Base-by-base conservation (phyloP, 768 basidiomycete genomes). In the Tulasnella sp. region DNA sequence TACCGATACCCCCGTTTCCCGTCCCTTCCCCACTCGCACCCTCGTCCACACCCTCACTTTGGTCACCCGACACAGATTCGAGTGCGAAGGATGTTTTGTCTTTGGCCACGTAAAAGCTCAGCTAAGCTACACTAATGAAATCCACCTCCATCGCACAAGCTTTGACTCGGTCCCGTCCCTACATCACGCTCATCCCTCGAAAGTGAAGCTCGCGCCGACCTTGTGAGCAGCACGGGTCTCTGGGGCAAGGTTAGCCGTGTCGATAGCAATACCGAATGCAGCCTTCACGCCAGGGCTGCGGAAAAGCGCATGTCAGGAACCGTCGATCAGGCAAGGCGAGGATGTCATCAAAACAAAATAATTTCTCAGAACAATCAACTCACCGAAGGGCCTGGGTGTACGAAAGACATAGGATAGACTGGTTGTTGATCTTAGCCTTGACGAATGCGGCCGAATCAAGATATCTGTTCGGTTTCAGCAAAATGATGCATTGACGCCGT, bases 381-480 rank as follows among this genome's bases (percentile, higher is more conserved):
- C 63, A 70, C 59, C 70, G 86, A 67, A 99, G 86, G 36, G 80
- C 74, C 74, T 99, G 94, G 50, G 91, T 94, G 75, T 91, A 92
- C 43, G 50, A 46, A 42, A 3, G 50, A 32, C 6, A 15, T 21
- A 96, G 78, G 67, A 93, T 78, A 77, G 93, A 93, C 58, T 81
- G 69, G 74, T 93, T 94, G 82, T 97, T 97, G 76, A 98, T 93
- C 79, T 97, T 97, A 64, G 92, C 88, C 79, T 99, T 98, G 73
- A 97, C 78, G 67, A 88, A 97, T 7, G 92, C 84, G 62, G 90
- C 82, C 29, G 77, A 71, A 73, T 97, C 92, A 62, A 93, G 82
- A 74, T 82, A 83, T 46, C 82, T 86, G n/a, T n/a, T n/a, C n/a
- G n/a, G n/a, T n/a, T n/a, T n/a, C 56, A 25, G 42, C 41, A 31